Percentiles rank a stretch among this genome's conserved stretches.
phyloP scores from a whole-genome alignment of 31 red algal species.

The Endocladia muricata region DNA sequence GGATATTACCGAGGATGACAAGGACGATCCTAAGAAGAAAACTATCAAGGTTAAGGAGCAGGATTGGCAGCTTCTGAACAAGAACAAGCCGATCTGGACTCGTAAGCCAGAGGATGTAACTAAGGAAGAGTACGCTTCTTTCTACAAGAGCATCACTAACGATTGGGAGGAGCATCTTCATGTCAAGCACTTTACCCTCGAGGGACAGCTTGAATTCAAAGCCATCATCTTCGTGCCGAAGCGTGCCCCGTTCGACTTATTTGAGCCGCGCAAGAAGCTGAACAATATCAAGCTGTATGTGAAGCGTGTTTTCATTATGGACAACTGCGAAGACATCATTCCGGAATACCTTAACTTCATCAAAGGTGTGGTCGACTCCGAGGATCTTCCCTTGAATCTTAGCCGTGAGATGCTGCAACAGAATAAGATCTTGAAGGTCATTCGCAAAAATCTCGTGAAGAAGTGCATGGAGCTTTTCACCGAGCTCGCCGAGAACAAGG shows the following conservation, averaged over 20 bases:
- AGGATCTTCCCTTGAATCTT: constrained; percentile 96
- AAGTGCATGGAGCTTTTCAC: constrained; percentile 99
- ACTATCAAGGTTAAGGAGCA: constrained; percentile 94
- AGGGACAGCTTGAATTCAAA: constrained; percentile 97
- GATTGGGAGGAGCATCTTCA: constrained; percentile 96
- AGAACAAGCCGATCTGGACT: constrained; percentile 98
- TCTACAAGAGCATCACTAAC: constrained; percentile 99
- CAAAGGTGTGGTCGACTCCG: constrained; percentile 98
- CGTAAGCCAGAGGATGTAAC: constrained; percentile 94
- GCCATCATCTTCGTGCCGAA: constrained; percentile 90
- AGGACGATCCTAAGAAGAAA: constrained; percentile 85
- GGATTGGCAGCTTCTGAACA: constrained; percentile 99
- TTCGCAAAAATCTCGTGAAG: constrained; percentile 97
- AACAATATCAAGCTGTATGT: constrained; percentile 99
- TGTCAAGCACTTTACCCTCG: constrained; percentile 96
- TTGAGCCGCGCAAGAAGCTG: constrained; percentile 97
- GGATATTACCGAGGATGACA: constrained; percentile 62
- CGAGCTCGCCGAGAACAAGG: constrained; percentile 98
- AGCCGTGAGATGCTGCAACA: constrained; percentile 99
- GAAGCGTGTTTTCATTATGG: constrained; percentile 98
- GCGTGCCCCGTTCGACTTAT: constrained; percentile 97
- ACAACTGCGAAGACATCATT: constrained; percentile 99
- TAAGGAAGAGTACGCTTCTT: constrained; percentile 93
- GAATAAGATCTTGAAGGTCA: constrained; percentile 99
- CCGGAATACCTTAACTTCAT: constrained; percentile 98